Percentiles rank a stretch among this genome's conserved stretches.
phyloP scores from a whole-genome alignment of 1,139 yeast genomes.

The Saccharomycopsis hybrid region DNA sequence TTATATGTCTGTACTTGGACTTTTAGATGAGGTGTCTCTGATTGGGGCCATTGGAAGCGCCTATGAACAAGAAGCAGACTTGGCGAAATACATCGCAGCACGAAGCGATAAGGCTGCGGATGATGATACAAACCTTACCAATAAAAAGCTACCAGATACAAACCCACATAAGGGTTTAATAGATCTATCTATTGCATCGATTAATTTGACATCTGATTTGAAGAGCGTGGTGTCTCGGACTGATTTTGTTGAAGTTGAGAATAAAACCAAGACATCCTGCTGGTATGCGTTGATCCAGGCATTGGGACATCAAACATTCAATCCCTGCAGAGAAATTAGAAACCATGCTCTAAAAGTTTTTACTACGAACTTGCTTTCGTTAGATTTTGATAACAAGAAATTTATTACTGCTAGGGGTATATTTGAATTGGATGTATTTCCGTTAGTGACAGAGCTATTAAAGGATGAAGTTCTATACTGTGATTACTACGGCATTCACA shows the following conservation, averaged over 20 bases:
- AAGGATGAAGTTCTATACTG: conserved; percentile 63
- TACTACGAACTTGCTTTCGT: conserved; percentile 39
- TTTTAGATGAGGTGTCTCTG: conserved; percentile 75
- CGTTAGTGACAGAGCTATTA: conserved; percentile 60
- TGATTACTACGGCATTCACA: conserved; percentile 56
- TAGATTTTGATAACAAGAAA: conserved; percentile 28
- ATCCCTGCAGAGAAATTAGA: conserved; percentile 77
- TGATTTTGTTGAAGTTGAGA: conserved; percentile 27
- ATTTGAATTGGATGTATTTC: conserved; percentile 69
- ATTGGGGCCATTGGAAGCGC: conserved; percentile 78
- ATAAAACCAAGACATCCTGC: conserved; percentile 16
- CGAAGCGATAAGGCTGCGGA: conserved; percentile 63
- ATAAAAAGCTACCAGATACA: conserved; percentile 36
- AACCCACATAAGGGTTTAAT: conserved; percentile 49
- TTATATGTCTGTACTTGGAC: conserved; percentile 59
- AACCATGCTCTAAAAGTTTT: conserved; percentile 54
- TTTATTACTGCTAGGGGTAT: conserved; percentile 45
- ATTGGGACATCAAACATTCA: conserved; percentile 80
- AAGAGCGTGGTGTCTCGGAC: conserved; percentile 29
- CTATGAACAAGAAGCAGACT: conserved; percentile 58
- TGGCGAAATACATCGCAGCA: conserved; percentile 52
- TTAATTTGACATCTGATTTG: conserved; percentile 51
- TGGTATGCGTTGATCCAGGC: conserved; percentile 67
- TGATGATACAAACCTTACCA: conserved; percentile 32
- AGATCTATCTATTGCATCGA: conserved; percentile 53